Evolutionary conservation across 2,329 filamentous ascomycete genomes (phyloP), one percentile per base, ranked within the genome.

Genomic region (Fusarium phyllophilum): DNA sequence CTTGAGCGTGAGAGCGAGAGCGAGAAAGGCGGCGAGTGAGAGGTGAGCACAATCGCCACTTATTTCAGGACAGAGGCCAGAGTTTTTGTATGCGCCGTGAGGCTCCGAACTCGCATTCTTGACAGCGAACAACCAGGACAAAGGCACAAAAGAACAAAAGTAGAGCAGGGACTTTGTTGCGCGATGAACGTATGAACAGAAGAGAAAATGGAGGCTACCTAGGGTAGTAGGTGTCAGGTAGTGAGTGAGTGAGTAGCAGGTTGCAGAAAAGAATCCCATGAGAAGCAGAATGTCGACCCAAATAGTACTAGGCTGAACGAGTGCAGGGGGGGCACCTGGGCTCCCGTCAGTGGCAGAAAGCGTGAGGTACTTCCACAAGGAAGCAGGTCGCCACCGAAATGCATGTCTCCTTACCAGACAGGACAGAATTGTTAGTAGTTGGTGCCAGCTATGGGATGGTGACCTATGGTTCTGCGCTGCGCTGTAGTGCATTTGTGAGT

Each of bases 1-100:
- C 15, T 9, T 17, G 34, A 36, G 34, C 8, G 44, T 46, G 24
- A 46, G 62, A 45, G 29, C 39, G 56, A 31, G 51, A 57, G 41
- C 49, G 41, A 44, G 51, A 44, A 39, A 67, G 68, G 71, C 55
- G 56, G 45, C 59, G 38, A 67, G 72, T 68, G 52, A 72, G 59
- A 72, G 63, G 54, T 49, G 60, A 74, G 68, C 59, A 54, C 49
- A 74, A 72, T 74, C 65, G 72, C 72, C 72, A 74, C 67, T 68
- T 64, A 56, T 44, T 49, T 68, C 60, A 66, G 67, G 71, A 59
- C 60, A 72, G 57, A 70, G 59, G 63, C 59, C 60, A 70, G 66
- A 75, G 29, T 67, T 58, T 59, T 34, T 58, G 63, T 55, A 34
- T 54, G 60, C 46, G 45, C 44, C 41, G 57, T 41, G 24, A 51